Evolutionary conservation across 2,329 filamentous ascomycete species (phyloP).

Genomic region (Thielaviopsis cerberus): DNA sequence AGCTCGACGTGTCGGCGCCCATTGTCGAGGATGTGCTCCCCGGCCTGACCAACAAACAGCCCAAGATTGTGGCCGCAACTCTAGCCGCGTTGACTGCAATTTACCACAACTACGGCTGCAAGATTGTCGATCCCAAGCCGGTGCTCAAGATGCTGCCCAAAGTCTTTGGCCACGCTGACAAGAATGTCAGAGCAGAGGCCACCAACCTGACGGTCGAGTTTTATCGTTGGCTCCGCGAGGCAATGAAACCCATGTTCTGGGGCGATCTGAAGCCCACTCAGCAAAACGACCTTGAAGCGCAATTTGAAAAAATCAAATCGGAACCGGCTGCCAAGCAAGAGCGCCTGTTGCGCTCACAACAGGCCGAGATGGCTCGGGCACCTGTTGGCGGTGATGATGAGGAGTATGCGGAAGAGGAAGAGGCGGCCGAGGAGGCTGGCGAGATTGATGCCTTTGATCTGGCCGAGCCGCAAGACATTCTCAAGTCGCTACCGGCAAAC

Average conservation of each 20-base stretch:
- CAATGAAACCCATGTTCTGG: constrained; percentile 98
- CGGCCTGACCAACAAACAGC: constrained; percentile 67
- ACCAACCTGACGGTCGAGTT: constrained; percentile 83
- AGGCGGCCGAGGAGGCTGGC: constrained; percentile 37
- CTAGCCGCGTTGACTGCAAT: constrained; percentile 63
- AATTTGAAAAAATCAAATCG: constrained; percentile 84
- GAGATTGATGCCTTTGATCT: constrained; percentile 70
- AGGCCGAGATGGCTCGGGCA: constrained; percentile 60
- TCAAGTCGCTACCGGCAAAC: constrained; percentile 61
- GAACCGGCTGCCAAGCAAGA: constrained; percentile 81
- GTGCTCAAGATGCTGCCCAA: constrained; percentile 77
- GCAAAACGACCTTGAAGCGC: constrained; percentile 77
- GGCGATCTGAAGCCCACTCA: constrained; percentile 86
- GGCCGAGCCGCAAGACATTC: constrained; percentile 71
- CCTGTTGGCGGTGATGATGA: constrained; percentile 42
- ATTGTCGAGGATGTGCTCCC: constrained; percentile 82
- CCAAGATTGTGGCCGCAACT: constrained; percentile 61
- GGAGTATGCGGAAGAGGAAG: constrained; percentile 31
- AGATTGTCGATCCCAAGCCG: constrained; percentile 80
- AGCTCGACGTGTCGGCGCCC: constrained; percentile 69
- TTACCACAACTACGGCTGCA: constrained; percentile 87
- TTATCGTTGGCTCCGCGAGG: constrained; percentile 90
- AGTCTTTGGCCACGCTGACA: constrained; percentile 88
- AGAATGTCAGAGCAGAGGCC: constrained; percentile 88
- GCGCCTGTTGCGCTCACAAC: constrained; percentile 69